Percentiles rank a stretch among this genome's conserved stretches.
phyloP scores from a whole-genome alignment of 176 grass and related monocot species.

The Oryza officinalis region DNA sequence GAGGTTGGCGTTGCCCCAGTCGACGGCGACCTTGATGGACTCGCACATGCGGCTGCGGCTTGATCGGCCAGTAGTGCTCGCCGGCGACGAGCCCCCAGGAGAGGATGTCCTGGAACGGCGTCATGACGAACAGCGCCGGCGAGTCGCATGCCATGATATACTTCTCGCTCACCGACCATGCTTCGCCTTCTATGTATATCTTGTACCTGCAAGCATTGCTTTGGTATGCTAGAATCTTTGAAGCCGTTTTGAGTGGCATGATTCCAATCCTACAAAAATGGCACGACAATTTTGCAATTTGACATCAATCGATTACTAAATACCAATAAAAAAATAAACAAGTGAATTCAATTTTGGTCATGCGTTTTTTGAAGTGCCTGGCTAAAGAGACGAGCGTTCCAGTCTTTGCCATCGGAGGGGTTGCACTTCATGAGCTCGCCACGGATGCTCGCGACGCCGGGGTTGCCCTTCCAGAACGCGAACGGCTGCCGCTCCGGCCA shows the following conservation, averaged over 20 bases:
- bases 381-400: slow-evolving; percentile 50
- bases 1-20: slow-evolving; percentile 59
- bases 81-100: slow-evolving; percentile 51
- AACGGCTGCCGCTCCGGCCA: slow-evolving; percentile 57
- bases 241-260: slow-evolving; percentile 31
- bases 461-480: slow-evolving; percentile 62
- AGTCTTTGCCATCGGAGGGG: slow-evolving; percentile 42
- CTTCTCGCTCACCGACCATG: slow-evolving; percentile 71
- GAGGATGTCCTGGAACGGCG: slow-evolving; percentile 55
- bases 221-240: slow-evolving; percentile 49
- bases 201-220: slow-evolving; percentile 72
- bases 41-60: slow-evolving; percentile 36
- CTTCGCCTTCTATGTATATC: slow-evolving; percentile 57
- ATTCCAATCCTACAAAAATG: slow-evolving; percentile 47
- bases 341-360: too few species aligned
- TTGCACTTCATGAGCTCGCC: slow-evolving; percentile 48
- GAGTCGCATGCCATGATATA: slow-evolving; percentile 66
- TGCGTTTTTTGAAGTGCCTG: background rate
- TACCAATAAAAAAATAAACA: too few species aligned
- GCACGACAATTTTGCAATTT: too few species aligned
- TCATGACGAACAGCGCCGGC: slow-evolving; percentile 42
- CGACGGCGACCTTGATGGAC: slow-evolving; percentile 60
- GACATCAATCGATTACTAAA: background rate
- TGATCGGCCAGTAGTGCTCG: slow-evolving; percentile 65
- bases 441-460: background rate